Base-by-base conservation (phyloP, 2,329 filamentous ascomycete genomes). In the Dissoconium aciculare region DNA sequence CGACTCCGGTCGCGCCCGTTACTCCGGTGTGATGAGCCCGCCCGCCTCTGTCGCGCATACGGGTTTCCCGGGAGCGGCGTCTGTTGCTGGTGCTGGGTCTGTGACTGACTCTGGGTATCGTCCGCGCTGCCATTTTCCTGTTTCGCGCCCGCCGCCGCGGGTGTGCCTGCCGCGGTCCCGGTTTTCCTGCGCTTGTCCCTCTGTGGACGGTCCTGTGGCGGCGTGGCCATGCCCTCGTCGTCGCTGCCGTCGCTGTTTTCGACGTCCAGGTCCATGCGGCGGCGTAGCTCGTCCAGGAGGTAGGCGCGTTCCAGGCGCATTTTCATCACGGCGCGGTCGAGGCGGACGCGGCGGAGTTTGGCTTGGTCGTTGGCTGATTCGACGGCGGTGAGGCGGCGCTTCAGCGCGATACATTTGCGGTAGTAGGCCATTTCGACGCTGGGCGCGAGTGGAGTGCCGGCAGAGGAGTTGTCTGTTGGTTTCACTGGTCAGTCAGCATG, bases 341-440 rank as follows among this genome's bases (percentile, higher is more conserved):
- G 71, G 28, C 85, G 78, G 24, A 70, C 65, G 40, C 93, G 78
- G 30, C 83, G 78, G 31, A 82, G 63, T 32, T 82, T 73, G 27
- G 82, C 78, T 34, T 79, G 71, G 47, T 93, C 84, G 55, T 94
- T 94, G 50, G 83, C 78, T 37, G 83, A 75, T 54, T 95, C 85
- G 46, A 95, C 82, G 54, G 94, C 85, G 53, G 76, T 79, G 41
- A 89, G 81, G 38, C 89, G 79, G 47, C 82, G 79, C 60, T 91
- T 91, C 13, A 98, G 71, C 47, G 91, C 80, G 52, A 94, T 83
- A 57, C 87, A 95, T 71, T 98, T 95, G 42, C 82, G 74, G 49
- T 89, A 84, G 59, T 95, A 98, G 30, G 87, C 85, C 54, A 87
- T 78, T 58, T 98, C 87, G 40, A 95, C 84, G 11, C 84, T 92